phyloP scores from a whole-genome alignment of 805 yeast species.

The Starmerella kuoi region DNA sequence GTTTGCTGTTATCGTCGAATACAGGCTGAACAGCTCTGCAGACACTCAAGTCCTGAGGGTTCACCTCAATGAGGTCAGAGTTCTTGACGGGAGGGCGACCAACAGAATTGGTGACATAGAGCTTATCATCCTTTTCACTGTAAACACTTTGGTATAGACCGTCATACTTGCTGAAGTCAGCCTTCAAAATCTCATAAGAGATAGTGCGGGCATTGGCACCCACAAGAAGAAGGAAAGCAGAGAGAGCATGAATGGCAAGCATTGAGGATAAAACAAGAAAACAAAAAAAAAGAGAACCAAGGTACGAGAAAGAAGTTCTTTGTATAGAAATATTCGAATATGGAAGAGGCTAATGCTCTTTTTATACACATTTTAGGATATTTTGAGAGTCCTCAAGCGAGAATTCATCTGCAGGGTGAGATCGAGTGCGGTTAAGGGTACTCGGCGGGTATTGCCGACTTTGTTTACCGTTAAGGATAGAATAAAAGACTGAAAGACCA shows the following conservation, averaged over 20 bases:
- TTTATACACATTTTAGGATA: no score
- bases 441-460: no score
- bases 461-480: no score
- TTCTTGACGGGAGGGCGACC: constrained; percentile 14
- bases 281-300: neutral
- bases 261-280: neutral
- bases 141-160: constrained; percentile 14
- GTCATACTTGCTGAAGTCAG: constrained; percentile 7
- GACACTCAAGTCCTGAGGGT: constrained; percentile 6
- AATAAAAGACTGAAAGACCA: no score
- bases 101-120: constrained; percentile 10
- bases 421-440: no score
- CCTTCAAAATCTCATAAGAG: neutral
- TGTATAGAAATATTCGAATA: no score
- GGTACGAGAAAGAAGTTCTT: no score
- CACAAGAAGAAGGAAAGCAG: neutral
- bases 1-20: neutral
- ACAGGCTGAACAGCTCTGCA: constrained; percentile 1
- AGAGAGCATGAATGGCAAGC: constrained; percentile 1
- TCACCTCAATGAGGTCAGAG: constrained; percentile 11
- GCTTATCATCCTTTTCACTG: constrained; percentile 1
- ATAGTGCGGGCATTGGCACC: constrained; percentile 4
- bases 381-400: no score
- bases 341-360: no score
- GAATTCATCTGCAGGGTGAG: no score